Percentiles rank a stretch among this genome's conserved stretches.
Conservation (phyloP, 2,329 filamentous ascomycete species). For the Fusarium sulawesiense region DNA sequence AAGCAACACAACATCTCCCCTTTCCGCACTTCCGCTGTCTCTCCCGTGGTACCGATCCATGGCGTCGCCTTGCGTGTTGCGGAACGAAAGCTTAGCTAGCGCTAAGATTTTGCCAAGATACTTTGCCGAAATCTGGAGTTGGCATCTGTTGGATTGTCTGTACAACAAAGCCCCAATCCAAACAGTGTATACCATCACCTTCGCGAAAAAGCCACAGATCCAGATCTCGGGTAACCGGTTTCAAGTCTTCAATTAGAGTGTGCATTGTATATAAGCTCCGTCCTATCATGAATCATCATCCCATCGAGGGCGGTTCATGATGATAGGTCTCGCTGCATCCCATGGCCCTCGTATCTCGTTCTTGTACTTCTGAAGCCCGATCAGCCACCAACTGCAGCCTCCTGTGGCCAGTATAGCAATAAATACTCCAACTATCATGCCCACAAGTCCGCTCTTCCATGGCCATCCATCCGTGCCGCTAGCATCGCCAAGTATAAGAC, state of each 20-base stretch:
- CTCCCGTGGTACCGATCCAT: neutral
- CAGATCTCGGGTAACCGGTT: neutral
- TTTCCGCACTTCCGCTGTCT: neutral
- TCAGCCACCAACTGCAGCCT: slow-evolving; percentile 97
- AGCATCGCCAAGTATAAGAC: slow-evolving; percentile 64
- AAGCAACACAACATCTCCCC: neutral
- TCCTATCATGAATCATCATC: slow-evolving; percentile 48
- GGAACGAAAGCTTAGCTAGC: slow-evolving; percentile 17
- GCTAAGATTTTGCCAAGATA: slow-evolving; percentile 4
- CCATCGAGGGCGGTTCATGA: slow-evolving; percentile 74
- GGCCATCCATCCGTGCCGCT: slow-evolving; percentile 56
- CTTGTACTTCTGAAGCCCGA: slow-evolving; percentile 97
- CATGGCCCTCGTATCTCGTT: slow-evolving; percentile 98
- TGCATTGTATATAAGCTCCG: neutral
- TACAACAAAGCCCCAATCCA: neutral
- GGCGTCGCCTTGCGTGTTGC: neutral
- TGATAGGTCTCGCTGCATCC: slow-evolving; percentile 93
- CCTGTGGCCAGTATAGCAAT: slow-evolving; percentile 85
- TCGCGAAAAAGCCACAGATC: neutral
- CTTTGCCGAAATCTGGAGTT: neutral
- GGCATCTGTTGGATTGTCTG: neutral
- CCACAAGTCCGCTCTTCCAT: slow-evolving; percentile 71
- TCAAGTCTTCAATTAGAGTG: neutral
- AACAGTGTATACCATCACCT: neutral
- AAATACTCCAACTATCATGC: slow-evolving; percentile 80